Percentiles rank a stretch among this genome's conserved stretches.
Evolutionary conservation across 805 yeast genomes (phyloP).

Genomic region (Candida ulmi): DNA sequence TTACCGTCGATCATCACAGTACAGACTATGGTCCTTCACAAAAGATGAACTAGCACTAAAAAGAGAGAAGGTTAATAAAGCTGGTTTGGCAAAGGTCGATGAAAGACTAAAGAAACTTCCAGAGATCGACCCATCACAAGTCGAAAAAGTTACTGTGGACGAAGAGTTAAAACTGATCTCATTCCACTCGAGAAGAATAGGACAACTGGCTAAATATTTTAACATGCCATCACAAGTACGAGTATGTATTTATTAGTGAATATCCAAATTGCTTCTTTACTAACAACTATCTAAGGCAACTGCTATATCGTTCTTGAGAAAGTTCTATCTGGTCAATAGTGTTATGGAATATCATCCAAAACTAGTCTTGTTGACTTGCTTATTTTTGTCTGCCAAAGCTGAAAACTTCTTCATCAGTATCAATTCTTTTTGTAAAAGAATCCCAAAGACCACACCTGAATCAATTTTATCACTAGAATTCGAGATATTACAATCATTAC

Average conservation of each 20-base stretch:
- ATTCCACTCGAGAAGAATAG: conserved; percentile 68
- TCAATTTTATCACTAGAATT: conserved; percentile 79
- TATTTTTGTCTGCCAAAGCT: conserved; percentile 87
- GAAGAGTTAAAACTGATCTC: conserved; percentile 69
- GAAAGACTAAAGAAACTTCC: conserved; percentile 27
- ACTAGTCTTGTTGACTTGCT: conserved; percentile 69
- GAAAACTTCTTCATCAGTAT: conserved; percentile 89
- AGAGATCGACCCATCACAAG: conserved; percentile 26
- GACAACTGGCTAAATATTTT: conserved; percentile 64
- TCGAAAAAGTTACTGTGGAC: conserved; percentile 42
- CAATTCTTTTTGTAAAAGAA: conserved; percentile 65
- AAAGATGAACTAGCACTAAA: conserved; percentile 44
- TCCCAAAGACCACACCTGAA: conserved; percentile 61
- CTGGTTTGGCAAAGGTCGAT: conserved; percentile 37
- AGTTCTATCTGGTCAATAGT: conserved; percentile 73
- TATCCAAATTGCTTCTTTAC: background rate
- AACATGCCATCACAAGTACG: conserved; percentile 83
- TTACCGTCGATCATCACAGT: conserved; percentile 84
- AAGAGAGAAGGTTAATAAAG: conserved; percentile 45
- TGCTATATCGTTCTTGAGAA: conserved; percentile 74
- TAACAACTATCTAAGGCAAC: conserved; percentile 41
- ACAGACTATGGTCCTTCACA: conserved; percentile 79
- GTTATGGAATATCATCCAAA: conserved; percentile 89
- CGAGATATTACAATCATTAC: conserved; percentile 61
- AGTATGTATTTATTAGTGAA: conserved; percentile 27